These are phyloP conservation scores for Hypoxylon sp. DNA, from an alignment of 2,329 filamentous ascomycete genomes.

Conservation along the genomic window DNA sequence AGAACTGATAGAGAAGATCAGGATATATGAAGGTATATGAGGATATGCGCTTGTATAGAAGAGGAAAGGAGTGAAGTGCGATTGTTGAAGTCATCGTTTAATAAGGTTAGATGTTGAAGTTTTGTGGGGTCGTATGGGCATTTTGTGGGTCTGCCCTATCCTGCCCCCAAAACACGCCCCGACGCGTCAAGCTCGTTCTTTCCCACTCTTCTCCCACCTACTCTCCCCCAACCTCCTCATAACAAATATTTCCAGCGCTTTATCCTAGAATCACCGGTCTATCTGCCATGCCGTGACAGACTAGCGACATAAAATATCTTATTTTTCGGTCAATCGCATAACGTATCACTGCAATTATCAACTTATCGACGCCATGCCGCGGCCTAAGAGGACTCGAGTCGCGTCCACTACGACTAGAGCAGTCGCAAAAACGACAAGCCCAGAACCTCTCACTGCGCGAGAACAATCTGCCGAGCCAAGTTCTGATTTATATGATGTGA, in stretches of 20 bases:
- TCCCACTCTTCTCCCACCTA: constrained; percentile 7
- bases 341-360: constrained; percentile 2
- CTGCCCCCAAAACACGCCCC: constrained; percentile 24
- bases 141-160: constrained; percentile 14
- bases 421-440: constrained; percentile 45
- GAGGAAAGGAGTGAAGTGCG: neutral
- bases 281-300: constrained; percentile 8
- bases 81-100: constrained; percentile 3
- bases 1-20: neutral
- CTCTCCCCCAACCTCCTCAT: constrained; percentile 6
- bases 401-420: constrained; percentile 50
- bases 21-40: neutral
- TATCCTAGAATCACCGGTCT: neutral
- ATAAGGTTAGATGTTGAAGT: neutral
- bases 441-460: constrained; percentile 31
- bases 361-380: constrained; percentile 49
- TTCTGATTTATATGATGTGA: constrained; percentile 55
- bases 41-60: neutral
- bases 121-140: constrained; percentile 1
- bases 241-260: constrained; percentile 18
- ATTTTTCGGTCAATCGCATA: constrained; percentile 9
- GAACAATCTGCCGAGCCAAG: constrained; percentile 34
- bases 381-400: constrained; percentile 50
- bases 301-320: neutral
- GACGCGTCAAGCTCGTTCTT: constrained; percentile 47